phyloP scores from a whole-genome alignment of 1,284 basidiomycete species.

The Rhizoctonia solani region DNA sequence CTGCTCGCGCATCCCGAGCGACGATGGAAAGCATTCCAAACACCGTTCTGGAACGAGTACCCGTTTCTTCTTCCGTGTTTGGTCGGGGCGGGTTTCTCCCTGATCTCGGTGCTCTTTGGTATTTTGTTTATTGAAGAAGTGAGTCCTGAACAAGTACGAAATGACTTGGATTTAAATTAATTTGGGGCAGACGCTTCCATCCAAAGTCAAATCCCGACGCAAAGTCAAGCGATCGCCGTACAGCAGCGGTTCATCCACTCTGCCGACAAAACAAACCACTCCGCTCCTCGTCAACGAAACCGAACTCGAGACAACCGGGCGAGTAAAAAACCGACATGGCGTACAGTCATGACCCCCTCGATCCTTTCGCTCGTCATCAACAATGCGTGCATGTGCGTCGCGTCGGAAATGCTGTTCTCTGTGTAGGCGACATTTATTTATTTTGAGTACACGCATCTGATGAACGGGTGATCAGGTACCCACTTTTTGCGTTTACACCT shows the following conservation, averaged over 20 bases:
- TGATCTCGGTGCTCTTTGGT: conserved; percentile 39
- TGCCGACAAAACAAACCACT: conserved; percentile 4
- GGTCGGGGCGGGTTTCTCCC: conserved; percentile 39
- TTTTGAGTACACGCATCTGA: too few relatives aligned
- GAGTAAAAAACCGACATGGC: conserved; percentile 33
- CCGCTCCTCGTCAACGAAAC: too few relatives aligned
- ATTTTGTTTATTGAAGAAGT: conserved; percentile 40
- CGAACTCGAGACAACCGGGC: too few relatives aligned
- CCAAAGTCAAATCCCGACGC: conserved; percentile 33
- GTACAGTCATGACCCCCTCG: conserved; percentile 34
- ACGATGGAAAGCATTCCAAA: conserved; percentile 37
- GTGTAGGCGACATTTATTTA: conserved; percentile 27
- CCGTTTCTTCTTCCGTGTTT: conserved; percentile 42
- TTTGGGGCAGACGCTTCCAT: conserved; percentile 27
- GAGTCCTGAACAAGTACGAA: background rate
- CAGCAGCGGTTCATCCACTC: conserved; percentile 24
- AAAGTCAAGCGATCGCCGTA: conserved; percentile 16
- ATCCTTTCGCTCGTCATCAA: conserved; percentile 36
- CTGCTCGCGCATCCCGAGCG: conserved; percentile 40
- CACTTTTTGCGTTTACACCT: conserved; percentile 42
- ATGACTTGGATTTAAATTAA: background rate
- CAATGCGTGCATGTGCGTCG: conserved; percentile 32
- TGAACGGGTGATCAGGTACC: too few relatives aligned
- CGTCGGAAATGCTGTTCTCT: conserved; percentile 39
- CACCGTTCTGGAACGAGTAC: conserved; percentile 41